These are phyloP conservation scores for Ustilago sp. DNA, from an alignment of 1,284 basidiomycete genomes.

Conservation along the genomic window DNA sequence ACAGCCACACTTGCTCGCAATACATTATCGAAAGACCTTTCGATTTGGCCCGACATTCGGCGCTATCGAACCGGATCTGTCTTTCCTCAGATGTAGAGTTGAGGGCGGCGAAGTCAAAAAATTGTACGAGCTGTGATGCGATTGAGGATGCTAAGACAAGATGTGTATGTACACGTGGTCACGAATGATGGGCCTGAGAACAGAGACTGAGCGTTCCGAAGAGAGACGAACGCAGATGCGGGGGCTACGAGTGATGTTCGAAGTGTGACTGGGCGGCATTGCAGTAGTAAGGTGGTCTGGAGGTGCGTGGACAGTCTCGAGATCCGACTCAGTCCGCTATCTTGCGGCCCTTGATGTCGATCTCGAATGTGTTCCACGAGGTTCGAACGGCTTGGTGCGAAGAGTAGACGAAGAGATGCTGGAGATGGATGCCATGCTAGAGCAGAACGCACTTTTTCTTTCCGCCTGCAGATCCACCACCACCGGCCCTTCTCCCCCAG, in stretches of 20 bases:
- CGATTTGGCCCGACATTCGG: too few species aligned
- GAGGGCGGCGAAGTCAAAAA: background rate
- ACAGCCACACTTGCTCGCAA: too few species aligned
- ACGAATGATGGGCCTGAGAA: slow-evolving; percentile 12
- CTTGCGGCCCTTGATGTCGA: slow-evolving; percentile 12
- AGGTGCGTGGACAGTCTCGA: background rate
- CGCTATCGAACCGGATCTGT: too few species aligned
- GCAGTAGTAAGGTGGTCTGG: background rate
- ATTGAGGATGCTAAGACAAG: slow-evolving; percentile 4
- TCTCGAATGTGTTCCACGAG: background rate
- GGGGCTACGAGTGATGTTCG: background rate
- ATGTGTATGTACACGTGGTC: slow-evolving; percentile 14
- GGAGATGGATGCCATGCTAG: slow-evolving; percentile 65
- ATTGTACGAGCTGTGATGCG: slow-evolving; percentile 1
- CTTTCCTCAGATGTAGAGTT: too few species aligned
- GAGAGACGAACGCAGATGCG: background rate
- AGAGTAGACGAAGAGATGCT: background rate
- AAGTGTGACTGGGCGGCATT: background rate
- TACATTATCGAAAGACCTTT: too few species aligned
- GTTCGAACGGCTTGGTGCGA: background rate
- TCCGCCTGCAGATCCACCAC: slow-evolving; percentile 69
- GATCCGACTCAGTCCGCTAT: slow-evolving; percentile 14
- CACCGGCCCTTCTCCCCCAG: slow-evolving; percentile 32
- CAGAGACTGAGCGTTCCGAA: background rate
- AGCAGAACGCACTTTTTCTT: slow-evolving; percentile 82